These are phyloP conservation scores for Populus hybrid DNA, from an alignment of 441 rosid genomes.

Conservation along the genomic window DNA sequence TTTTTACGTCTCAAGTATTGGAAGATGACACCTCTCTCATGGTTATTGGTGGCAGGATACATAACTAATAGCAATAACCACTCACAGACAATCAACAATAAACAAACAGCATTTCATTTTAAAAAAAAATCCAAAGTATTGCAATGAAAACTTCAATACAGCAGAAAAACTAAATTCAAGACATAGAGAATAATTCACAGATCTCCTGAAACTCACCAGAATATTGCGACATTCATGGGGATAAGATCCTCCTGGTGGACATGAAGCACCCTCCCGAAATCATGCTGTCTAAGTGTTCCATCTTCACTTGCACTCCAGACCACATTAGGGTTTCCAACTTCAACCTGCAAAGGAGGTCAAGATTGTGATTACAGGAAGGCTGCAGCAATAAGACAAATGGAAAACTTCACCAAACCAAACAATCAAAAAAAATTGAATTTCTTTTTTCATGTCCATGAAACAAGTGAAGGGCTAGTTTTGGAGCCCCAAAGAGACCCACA, in stretches of 20 bases:
- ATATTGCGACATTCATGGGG: constrained; percentile 88
- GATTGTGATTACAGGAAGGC: constrained; percentile 18
- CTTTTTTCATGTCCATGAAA: not conserved
- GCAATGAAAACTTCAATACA: constrained; percentile 1
- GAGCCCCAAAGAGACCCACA: not conserved
- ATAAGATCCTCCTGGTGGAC: constrained; percentile 77
- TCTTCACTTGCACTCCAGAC: constrained; percentile 99
- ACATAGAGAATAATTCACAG: not conserved
- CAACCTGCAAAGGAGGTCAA: constrained; percentile 55
- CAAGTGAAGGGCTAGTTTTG: not conserved
- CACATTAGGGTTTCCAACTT: constrained; percentile 91
- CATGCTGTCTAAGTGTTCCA: constrained; percentile 98
- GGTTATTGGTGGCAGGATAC: not conserved
- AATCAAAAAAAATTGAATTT: not conserved
- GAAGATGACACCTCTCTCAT: not conserved
- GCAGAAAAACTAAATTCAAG: not conserved
- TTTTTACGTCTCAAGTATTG: not conserved
- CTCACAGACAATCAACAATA: not conserved
- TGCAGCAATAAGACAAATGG: constrained; percentile 12
- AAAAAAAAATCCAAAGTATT: not conserved
- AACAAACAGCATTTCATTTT: not conserved
- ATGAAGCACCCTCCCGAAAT: constrained; percentile 82
- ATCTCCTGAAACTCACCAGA: constrained; percentile 49
- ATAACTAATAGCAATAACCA: not conserved
- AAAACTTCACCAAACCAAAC: not conserved